Evolutionary conservation across 805 yeast species (phyloP).

Genomic region (Wickerhamiella galacta): DNA sequence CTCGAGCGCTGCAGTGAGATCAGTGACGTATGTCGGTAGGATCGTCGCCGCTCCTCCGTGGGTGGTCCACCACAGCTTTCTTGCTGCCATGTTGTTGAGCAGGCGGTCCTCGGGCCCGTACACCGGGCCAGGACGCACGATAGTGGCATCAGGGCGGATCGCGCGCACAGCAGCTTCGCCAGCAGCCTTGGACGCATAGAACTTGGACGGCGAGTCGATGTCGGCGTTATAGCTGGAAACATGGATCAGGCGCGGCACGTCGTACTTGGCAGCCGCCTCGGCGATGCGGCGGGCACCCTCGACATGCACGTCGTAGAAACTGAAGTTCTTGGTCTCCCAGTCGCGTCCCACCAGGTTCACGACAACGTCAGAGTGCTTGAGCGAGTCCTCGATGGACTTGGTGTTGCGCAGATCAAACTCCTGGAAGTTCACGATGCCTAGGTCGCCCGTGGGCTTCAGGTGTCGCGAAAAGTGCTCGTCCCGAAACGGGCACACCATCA

Average conservation of each 20-base stretch:
- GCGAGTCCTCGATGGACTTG: constrained; percentile 57
- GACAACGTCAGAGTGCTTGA: constrained; percentile 68
- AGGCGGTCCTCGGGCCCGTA: constrained; percentile 60
- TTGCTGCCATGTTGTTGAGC: constrained; percentile 40
- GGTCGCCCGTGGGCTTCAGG: constrained; percentile 67
- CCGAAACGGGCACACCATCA: constrained; percentile 61
- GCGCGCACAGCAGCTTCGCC: constrained; percentile 60
- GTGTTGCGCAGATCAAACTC: constrained; percentile 72
- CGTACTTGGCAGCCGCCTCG: constrained; percentile 48
- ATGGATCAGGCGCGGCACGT: constrained; percentile 59
- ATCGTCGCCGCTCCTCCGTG: constrained; percentile 45
- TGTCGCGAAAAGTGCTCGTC: constrained; percentile 65
- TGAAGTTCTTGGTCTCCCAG: constrained; percentile 59
- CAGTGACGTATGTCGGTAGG: constrained; percentile 59
- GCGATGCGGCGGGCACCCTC: constrained; percentile 68
- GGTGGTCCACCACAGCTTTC: constrained; percentile 46
- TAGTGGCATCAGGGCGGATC: constrained; percentile 56
- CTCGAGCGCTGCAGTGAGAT: constrained; percentile 67
- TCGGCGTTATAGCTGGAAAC: constrained; percentile 68
- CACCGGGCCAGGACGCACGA: constrained; percentile 73
- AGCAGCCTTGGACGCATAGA: constrained; percentile 60
- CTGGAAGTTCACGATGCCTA: constrained; percentile 71
- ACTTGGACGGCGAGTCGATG: constrained; percentile 49
- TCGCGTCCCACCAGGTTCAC: constrained; percentile 66
- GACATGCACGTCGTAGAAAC: constrained; percentile 69